These are phyloP conservation scores for Claviceps capensis DNA, from an alignment of 2,329 filamentous ascomycete species.

Conservation along the genomic window DNA sequence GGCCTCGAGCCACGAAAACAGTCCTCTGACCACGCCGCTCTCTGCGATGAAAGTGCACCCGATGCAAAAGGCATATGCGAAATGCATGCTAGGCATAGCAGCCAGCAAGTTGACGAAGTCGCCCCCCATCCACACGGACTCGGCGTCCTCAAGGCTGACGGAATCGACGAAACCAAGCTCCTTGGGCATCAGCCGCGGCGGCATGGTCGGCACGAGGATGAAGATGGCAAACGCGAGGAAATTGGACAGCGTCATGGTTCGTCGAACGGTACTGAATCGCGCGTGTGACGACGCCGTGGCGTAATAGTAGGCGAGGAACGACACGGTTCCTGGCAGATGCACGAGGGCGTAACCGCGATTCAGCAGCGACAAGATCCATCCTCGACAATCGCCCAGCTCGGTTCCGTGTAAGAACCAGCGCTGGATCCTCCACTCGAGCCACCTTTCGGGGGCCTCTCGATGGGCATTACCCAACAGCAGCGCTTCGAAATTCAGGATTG, in stretches of 20 bases:
- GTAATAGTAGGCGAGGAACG: constrained; percentile 47
- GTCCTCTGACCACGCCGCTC: constrained; percentile 30
- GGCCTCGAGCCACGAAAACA: constrained; percentile 9
- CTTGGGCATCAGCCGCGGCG: constrained; percentile 40
- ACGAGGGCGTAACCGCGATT: constrained; percentile 60
- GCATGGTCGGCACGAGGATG: constrained; percentile 43
- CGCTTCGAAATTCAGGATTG: constrained; percentile 5
- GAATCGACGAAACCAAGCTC: constrained; percentile 42
- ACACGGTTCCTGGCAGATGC: constrained; percentile 57
- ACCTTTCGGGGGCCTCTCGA: constrained; percentile 4
- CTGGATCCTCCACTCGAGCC: constrained; percentile 32
- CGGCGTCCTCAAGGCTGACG: constrained; percentile 27
- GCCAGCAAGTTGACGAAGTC: constrained; percentile 43
- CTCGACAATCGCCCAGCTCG: constrained; percentile 22
- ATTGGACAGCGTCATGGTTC: constrained; percentile 44
- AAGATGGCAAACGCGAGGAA: constrained; percentile 41
- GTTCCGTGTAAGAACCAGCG: constrained; percentile 40
- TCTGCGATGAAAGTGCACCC: constrained; percentile 38
- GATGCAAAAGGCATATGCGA: constrained; percentile 40
- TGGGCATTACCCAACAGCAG: constrained; percentile 5
- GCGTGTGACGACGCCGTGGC: constrained; percentile 49
- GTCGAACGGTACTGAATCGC: constrained; percentile 35
- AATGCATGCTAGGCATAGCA: constrained; percentile 44
- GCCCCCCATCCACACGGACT: constrained; percentile 12
- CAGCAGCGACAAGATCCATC: constrained; percentile 43